Evolutionary conservation across 2,329 filamentous ascomycete genomes (phyloP), one percentile per base, ranked within the genome.

Genomic region (Colletotrichum phormii): DNA sequence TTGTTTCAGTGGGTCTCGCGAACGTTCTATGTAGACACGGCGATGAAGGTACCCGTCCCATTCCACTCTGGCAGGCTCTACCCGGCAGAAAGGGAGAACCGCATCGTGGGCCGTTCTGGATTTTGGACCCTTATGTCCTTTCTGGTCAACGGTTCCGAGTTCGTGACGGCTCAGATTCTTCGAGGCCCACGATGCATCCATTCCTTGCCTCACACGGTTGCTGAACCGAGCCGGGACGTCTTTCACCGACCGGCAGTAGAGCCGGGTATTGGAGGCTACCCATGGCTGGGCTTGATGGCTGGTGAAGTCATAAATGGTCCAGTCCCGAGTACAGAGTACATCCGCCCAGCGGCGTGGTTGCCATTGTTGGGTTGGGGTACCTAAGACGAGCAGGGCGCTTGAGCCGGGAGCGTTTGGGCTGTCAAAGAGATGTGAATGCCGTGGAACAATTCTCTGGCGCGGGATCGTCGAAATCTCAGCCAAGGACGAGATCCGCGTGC

Each of bases 21-120:
- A 72, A 61, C 53, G 15, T 70, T 71, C 49, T 70, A 59, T 64
- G 60, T 60, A 61, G 66, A 68, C 31, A 35, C 59, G 49, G 55
- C 22, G 64, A 29, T 49, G n/a, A 53, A n/a, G 18, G 35, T 35
- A 46, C 46, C 54, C 54, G 33, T 46, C 62, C 49, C 33, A 11
- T 60, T 29, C 18, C 37, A 13, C 15, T 42, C 37, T 18, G 37
- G 12, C 37, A 42, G 15, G 37, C 37, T 42, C 37, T 42, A 15
- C 22, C 18, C 49, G 33, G 18, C 57, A 26, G 61, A 37, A n/a
- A 59, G 53, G 62, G 46, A 42, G 61, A 31, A 33, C 7, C 54
- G 46, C 62, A 70, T 60, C 61, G 62, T 61, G 31, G 61, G 60
- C 11, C 33, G 46, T 31, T 67, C 68, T 67, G 35, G 63, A 61